Percentiles rank a stretch among this genome's conserved stretches.
phyloP scores from a whole-genome alignment of 371 early-diverging fungal species.

The Rhizomucor miehei region DNA sequence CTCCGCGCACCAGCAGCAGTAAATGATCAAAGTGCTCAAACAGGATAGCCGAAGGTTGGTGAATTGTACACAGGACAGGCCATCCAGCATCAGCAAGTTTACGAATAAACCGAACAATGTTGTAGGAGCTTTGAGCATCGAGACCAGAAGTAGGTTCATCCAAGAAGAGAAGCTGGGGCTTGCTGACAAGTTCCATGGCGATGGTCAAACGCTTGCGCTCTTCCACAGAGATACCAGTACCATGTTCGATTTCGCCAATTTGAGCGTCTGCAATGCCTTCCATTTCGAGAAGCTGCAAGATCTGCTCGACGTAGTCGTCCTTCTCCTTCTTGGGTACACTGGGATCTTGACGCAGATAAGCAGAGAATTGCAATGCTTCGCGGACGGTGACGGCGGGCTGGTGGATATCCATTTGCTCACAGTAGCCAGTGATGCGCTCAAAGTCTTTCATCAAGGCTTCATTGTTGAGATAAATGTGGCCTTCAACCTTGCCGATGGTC shows the following conservation, averaged over 20 bases:
- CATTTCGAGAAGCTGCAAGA: slow-evolving; percentile 65
- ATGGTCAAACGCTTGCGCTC: slow-evolving; percentile 69
- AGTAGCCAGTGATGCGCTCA: slow-evolving; percentile 76
- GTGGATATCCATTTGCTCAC: slow-evolving; percentile 83
- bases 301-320: slow-evolving; percentile 59
- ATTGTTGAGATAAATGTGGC: slow-evolving; percentile 61
- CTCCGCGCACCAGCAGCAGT: slow-evolving; percentile 67
- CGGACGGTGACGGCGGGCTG: slow-evolving; percentile 55
- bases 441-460: slow-evolving; percentile 45
- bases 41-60: slow-evolving; percentile 65
- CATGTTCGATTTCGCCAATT: slow-evolving; percentile 46
- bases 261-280: slow-evolving; percentile 52
- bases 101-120: slow-evolving; percentile 65
- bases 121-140: slow-evolving; percentile 65
- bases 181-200: slow-evolving; percentile 69
- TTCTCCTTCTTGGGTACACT: slow-evolving; percentile 53
- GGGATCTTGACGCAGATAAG: slow-evolving; percentile 58
- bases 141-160: slow-evolving; percentile 84
- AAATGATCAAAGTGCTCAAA: slow-evolving; percentile 68
- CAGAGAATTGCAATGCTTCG: slow-evolving; percentile 71
- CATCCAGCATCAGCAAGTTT: slow-evolving; percentile 59
- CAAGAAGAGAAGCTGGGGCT: slow-evolving; percentile 70
- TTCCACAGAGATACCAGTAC: slow-evolving; percentile 57
- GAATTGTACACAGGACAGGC: slow-evolving; percentile 63
- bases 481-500: slow-evolving; percentile 68